Percentiles rank a stretch among this genome's conserved stretches.
Conservation (phyloP, 192 early-diverging fungal genomes). For the Borealophlyctis nickersoniae region DNA sequence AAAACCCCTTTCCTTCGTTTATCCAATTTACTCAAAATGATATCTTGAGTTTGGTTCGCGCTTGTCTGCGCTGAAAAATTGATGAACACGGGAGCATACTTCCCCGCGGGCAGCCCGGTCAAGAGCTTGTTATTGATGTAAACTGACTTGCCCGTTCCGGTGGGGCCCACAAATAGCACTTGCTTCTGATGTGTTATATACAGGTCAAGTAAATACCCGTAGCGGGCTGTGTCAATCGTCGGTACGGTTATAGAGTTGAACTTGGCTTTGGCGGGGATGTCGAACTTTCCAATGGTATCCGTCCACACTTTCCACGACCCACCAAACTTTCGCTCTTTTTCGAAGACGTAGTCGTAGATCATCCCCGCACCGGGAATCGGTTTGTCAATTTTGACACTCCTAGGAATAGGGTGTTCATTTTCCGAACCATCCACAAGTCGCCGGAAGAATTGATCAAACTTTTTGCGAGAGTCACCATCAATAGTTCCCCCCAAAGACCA, state of each 20-base stretch:
- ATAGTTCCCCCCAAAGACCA: constrained; percentile 61
- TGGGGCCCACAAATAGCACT: constrained; percentile 53
- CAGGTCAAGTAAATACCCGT: constrained; percentile 49
- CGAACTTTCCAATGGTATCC: constrained; percentile 52
- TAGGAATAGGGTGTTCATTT: constrained; percentile 38
- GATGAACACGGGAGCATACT: constrained; percentile 61
- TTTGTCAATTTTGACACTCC: constrained; percentile 50
- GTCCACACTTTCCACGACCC: constrained; percentile 57
- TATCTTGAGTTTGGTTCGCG: constrained; percentile 60
- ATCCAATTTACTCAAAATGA: constrained; percentile 55
- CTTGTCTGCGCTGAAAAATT: constrained; percentile 64
- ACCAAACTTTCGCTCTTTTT: constrained; percentile 51
- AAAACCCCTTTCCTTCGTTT: constrained; percentile 54
- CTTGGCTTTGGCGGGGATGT: constrained; percentile 48
- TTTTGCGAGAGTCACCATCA: constrained; percentile 49
- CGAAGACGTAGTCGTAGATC: constrained; percentile 57
- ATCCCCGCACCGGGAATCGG: constrained; percentile 47
- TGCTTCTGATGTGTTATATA: constrained; percentile 53
- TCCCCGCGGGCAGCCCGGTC: constrained; percentile 38
- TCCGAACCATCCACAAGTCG: constrained; percentile 44
- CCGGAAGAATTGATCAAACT: constrained; percentile 54
- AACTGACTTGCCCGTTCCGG: constrained; percentile 58
- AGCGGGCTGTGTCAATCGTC: constrained; percentile 55
- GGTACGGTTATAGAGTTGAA: constrained; percentile 60
- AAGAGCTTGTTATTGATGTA: constrained; percentile 62